Conservation (phyloP, 139 green algal species). For the Pseudopediastrum boryanum region DNA sequence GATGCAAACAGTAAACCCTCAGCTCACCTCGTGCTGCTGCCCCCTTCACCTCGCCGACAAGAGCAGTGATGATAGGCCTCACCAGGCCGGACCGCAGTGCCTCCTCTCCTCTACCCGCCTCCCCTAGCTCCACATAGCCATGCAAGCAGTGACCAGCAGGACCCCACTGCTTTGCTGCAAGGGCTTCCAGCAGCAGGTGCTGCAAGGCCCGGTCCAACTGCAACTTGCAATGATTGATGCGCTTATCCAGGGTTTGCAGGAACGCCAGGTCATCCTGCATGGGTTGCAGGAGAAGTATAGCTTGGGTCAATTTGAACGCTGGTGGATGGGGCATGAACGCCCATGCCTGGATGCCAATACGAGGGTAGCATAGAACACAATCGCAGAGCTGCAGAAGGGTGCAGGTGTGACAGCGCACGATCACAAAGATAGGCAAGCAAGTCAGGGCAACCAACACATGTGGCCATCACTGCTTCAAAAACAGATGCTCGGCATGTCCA, state of each 20-base stretch:
- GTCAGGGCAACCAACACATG: no score
- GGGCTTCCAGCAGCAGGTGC: constrained; percentile 50
- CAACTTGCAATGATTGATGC: constrained; percentile 55
- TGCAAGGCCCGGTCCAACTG: constrained; percentile 59
- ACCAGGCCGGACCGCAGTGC: constrained; percentile 70
- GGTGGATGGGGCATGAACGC: no score
- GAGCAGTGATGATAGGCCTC: constrained; percentile 62
- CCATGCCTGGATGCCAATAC: no score
- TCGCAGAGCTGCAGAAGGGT: no score
- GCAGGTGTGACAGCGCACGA: no score
- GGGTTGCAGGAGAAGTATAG: not conserved
- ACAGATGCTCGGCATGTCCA: no score
- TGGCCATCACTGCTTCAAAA: no score
- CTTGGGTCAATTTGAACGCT: no score
- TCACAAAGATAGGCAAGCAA: no score
- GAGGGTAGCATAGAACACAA: no score
- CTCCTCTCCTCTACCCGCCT: constrained; percentile 59
- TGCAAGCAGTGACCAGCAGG: constrained; percentile 74
- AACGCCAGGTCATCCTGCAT: constrained; percentile 74
- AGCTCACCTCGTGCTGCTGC: constrained; percentile 5
- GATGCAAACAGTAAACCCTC: no score
- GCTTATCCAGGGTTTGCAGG: constrained; percentile 70
- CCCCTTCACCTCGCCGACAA: constrained; percentile 47
- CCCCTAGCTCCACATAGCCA: constrained; percentile 78
- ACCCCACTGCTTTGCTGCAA: constrained; percentile 36